Evolutionary conservation across 2,329 filamentous ascomycete genomes (phyloP).

Genomic region (Cytospora piceicola): DNA sequence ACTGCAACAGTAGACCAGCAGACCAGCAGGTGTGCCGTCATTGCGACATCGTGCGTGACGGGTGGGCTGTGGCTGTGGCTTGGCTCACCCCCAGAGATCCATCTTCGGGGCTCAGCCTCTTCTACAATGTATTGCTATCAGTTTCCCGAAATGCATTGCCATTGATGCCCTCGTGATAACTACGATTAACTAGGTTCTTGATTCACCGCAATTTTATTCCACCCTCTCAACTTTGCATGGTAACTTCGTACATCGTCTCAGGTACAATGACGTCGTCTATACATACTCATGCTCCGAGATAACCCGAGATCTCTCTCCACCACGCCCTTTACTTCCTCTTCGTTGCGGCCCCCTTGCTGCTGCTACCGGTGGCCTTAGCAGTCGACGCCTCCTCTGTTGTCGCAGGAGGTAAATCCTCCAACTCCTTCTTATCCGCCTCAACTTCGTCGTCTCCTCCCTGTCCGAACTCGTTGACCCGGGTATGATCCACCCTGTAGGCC

Average conservation of each 20-base stretch:
- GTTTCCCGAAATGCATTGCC: conserved; percentile 6
- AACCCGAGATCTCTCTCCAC: background rate
- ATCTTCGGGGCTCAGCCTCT: conserved; percentile 26
- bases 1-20: too few species aligned
- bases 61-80: conserved; percentile 12
- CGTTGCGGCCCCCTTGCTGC: conserved; percentile 50
- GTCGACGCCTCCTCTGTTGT: conserved; percentile 33
- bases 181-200: background rate
- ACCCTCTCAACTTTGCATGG: background rate
- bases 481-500: conserved; percentile 90
- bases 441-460: conserved; percentile 93
- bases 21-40: too few species aligned
- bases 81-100: conserved; percentile 16
- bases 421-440: conserved; percentile 47
- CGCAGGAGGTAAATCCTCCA: conserved; percentile 43
- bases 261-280: background rate
- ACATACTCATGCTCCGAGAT: background rate
- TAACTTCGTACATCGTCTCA: background rate
- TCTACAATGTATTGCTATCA: background rate
- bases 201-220: background rate
- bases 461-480: conserved; percentile 94
- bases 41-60: too few species aligned
- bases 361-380: conserved; percentile 51
- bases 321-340: conserved; percentile 49
- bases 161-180: background rate